Base-by-base conservation (phyloP, 176 grass and related monocot genomes). In the Rhynchospora tenuis region DNA sequence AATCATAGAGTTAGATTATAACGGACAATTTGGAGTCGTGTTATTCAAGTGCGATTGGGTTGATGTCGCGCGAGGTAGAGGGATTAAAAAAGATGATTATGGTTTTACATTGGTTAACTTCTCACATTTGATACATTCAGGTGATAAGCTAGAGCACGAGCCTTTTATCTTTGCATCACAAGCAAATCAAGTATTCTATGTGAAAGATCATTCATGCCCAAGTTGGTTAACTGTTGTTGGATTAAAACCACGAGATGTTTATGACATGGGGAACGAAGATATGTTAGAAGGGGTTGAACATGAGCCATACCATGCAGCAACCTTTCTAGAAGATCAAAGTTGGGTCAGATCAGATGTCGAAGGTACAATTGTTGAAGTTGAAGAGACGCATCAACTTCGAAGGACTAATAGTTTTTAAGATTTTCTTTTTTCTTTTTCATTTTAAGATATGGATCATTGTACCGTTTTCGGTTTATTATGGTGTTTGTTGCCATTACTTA, bases 21-120 rank as follows among this genome's bases (percentile, higher is more conserved):
- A 48, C n/a, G 10, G 78, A 81, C 6, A 15, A 1, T 67, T 73
- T 47, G 27, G 20, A n/a, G 63, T 86, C 7, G 16, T 81, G 9
- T 61, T 86, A n/a, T 86, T 86, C 63, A 81, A 86, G 46, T 81
- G 48, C 71, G 76, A 86, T 44, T 86, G 24, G 76, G 24, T 83
- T 24, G 70, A 87, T 83, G 69, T 65, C 19, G 12, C n/a, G n/a
- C n/a, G n/a, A n/a, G n/a, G n/a, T n/a, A n/a, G n/a, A n/a, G n/a
- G n/a, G n/a, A n/a, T n/a, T 17, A 83, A 76, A 38, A 70, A 12
- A 45, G 58, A 87, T 47, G 81, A 67, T 24, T 83, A 55, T 76
- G 57, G 52, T 19, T 75, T 73, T 24, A 83, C 69, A 2, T 63
- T 88, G 13, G 68, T 83, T 9, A 84, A 78, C 57, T 88, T 83